A percentile compares a stretch with the other conserved stretches of the same genome.
These are phyloP conservation scores for Polytolypa hystricis DNA, from an alignment of 2,329 filamentous ascomycete genomes.

Conservation along the genomic window DNA sequence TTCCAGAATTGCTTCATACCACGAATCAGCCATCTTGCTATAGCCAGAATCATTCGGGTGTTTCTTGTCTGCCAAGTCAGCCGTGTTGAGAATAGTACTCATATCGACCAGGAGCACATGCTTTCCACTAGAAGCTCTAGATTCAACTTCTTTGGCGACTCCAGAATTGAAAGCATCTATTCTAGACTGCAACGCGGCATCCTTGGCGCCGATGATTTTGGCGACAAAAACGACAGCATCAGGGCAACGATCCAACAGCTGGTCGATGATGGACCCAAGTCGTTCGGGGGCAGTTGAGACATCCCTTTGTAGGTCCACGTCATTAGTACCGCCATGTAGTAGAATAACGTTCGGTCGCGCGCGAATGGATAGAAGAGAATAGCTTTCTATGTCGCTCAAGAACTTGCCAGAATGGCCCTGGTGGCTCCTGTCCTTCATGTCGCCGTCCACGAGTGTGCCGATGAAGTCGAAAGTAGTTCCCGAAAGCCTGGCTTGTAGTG, in stretches of 20 bases:
- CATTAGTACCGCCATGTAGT: constrained; percentile 22
- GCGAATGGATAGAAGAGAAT: background rate
- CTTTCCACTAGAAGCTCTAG: background rate
- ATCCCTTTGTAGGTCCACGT: constrained; percentile 14
- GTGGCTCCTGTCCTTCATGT: constrained; percentile 20
- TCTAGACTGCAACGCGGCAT: background rate
- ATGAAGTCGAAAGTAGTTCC: constrained; percentile 9
- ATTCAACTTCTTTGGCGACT: background rate
- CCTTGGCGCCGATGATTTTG: constrained; percentile 15
- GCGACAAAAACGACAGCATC: constrained; percentile 26
- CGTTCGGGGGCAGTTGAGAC: constrained; percentile 21
- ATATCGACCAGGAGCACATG: background rate
- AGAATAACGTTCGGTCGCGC: constrained; percentile 20
- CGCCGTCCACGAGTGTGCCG: constrained; percentile 5
- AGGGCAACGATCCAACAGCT: constrained; percentile 17
- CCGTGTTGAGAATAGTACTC: background rate
- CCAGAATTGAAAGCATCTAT: background rate
- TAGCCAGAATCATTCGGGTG: constrained; percentile 21
- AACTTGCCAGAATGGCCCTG: constrained; percentile 6
- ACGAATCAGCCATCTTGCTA: constrained; percentile 20
- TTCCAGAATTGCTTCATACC: constrained; percentile 12
- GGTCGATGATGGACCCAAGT: constrained; percentile 22
- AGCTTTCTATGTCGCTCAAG: background rate
- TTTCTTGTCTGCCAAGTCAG: constrained; percentile 18
- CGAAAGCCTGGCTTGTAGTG: constrained; percentile 17